These are phyloP conservation scores for Mycena pura DNA, from an alignment of 768 basidiomycete genomes.

Conservation along the genomic window DNA sequence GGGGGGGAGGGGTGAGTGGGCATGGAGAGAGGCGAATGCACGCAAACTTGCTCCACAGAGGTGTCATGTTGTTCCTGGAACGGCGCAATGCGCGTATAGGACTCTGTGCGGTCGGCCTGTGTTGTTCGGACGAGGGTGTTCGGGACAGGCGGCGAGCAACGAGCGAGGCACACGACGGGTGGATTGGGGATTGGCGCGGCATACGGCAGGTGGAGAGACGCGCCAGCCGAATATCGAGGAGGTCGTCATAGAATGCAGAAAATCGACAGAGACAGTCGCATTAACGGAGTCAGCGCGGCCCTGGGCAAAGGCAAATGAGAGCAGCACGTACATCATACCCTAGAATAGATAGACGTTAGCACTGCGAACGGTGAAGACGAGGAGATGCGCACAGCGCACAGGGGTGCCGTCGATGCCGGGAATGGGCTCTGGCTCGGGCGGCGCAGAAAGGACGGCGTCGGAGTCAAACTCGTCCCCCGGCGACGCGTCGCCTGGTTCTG, in stretches of 20 bases:
- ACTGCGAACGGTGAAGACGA: constrained; percentile 13
- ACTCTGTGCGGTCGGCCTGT: constrained; percentile 82
- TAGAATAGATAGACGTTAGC: constrained; percentile 34
- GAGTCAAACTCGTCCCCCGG: constrained; percentile 63
- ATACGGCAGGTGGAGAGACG: constrained; percentile 29
- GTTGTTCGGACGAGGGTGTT: constrained; percentile 11
- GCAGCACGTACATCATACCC: constrained; percentile 82
- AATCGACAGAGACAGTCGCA: not conserved
- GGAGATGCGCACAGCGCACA: constrained; percentile 70
- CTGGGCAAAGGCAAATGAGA: not conserved
- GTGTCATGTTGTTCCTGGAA: constrained; percentile 87
- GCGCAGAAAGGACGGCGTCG: constrained; percentile 56
- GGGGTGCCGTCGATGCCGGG: constrained; percentile 79
- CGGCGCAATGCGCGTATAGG: constrained; percentile 83
- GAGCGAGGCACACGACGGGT: not conserved
- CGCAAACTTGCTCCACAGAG: constrained; percentile 77
- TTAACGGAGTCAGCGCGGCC: too few relatives aligned
- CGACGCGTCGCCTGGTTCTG: too few relatives aligned
- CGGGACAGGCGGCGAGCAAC: not conserved
- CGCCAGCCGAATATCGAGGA: too few relatives aligned
- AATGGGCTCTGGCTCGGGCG: constrained; percentile 65
- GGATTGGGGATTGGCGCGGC: constrained; percentile 25
- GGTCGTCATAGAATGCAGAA: constrained; percentile 10
- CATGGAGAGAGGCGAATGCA: not conserved
- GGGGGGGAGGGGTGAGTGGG: constrained; percentile 18